Conservation (phyloP, 192 early-diverging fungal species). For the Coemansia sp. region DNA sequence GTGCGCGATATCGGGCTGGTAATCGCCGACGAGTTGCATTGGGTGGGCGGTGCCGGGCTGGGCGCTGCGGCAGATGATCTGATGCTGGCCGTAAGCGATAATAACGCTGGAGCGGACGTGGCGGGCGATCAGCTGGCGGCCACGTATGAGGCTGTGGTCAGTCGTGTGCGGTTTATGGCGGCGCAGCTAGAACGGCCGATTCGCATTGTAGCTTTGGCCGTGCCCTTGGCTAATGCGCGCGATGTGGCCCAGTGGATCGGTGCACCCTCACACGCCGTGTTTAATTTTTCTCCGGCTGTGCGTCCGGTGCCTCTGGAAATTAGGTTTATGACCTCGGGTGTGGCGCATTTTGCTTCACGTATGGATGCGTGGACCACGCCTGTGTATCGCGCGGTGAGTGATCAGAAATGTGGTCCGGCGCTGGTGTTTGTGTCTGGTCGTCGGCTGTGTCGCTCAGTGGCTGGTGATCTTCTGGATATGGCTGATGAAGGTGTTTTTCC, state of each 20-base stretch:
- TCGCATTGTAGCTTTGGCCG: conserved; percentile 89
- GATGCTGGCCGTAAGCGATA: conserved; percentile 79
- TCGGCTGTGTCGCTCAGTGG: conserved; percentile 84
- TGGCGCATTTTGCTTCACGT: conserved; percentile 91
- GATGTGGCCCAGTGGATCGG: conserved; percentile 99
- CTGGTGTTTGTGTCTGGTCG: conserved; percentile 92
- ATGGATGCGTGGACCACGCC: conserved; percentile 95
- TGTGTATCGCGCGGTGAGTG: conserved; percentile 29
- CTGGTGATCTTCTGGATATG: conserved; percentile 79
- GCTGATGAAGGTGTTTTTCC: conserved; percentile 20
- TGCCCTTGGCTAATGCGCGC: conserved; percentile 93
- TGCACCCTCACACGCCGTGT: conserved; percentile 70
- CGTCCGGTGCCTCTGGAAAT: conserved; percentile 94
- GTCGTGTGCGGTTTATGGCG: conserved; percentile 90
- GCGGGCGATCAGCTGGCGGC: conserved; percentile 65
- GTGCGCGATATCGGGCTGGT: conserved; percentile 88
- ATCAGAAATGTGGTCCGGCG: conserved; percentile 5
- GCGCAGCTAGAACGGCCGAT: conserved; percentile 76
- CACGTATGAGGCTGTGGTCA: conserved; percentile 90
- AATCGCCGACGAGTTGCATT: conserved; percentile 92
- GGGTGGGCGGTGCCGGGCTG: conserved; percentile 79
- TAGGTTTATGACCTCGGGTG: conserved; percentile 87
- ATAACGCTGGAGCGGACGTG: conserved; percentile 76
- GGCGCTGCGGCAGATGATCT: conserved; percentile 71
- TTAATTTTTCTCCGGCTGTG: conserved; percentile 94